Percentiles rank a stretch among this genome's conserved stretches.
Conservation (phyloP, 371 early-diverging fungal species). For the Mortierella polycephala region DNA sequence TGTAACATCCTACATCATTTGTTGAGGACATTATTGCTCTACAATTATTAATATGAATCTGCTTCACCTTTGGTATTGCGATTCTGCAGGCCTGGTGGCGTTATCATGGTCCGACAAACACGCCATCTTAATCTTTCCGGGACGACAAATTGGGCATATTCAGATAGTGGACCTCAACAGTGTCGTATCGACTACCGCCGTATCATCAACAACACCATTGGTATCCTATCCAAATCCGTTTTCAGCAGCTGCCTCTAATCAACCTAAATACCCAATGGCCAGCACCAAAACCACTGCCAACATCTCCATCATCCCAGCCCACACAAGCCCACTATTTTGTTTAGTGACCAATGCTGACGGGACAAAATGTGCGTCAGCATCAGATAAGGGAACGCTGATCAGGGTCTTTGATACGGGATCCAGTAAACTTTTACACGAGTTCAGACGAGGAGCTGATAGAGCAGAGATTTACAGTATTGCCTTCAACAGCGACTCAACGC, state of each 20-base stretch:
- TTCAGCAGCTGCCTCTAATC: constrained; percentile 2
- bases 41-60: background rate
- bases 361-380: constrained; percentile 82
- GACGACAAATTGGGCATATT: constrained; percentile 84
- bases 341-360: constrained; percentile 84
- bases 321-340: constrained; percentile 78
- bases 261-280: constrained; percentile 52
- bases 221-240: constrained; percentile 50
- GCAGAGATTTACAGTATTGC: constrained; percentile 91
- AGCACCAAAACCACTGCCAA: constrained; percentile 64
- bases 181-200: constrained; percentile 56
- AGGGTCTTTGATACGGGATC: constrained; percentile 87
- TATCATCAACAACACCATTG: constrained; percentile 33
- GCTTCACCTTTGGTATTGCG: background rate
- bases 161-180: constrained; percentile 87
- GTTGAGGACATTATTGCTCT: background rate
- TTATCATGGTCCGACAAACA: constrained; percentile 69
- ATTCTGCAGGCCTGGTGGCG: constrained; percentile 66
- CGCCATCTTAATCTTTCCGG: constrained; percentile 80
- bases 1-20: background rate
- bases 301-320: constrained; percentile 87
- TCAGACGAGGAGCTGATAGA: constrained; percentile 89
- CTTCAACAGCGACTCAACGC: constrained; percentile 82
- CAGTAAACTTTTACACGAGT: constrained; percentile 82
- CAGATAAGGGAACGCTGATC: constrained; percentile 92